Conservation (phyloP, 2,329 filamentous ascomycete genomes). For the Ceratocystis harringtonii region DNA sequence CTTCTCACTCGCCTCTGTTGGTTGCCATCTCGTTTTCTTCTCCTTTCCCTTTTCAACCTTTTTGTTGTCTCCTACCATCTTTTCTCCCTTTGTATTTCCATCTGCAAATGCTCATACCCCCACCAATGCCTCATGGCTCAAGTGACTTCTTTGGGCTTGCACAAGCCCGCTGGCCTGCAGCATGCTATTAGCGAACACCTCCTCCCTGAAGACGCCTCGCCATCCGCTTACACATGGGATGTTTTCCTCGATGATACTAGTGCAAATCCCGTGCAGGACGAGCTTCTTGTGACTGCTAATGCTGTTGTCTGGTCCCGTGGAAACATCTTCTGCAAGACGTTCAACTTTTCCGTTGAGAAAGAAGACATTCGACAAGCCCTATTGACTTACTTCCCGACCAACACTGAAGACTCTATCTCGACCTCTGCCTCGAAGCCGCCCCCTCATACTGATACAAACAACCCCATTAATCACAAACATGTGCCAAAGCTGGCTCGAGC, state of each 20-base stretch:
- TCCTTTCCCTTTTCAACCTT: not conserved
- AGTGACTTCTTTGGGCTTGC: constrained; percentile 78
- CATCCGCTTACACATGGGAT: constrained; percentile 62
- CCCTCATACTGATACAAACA: not conserved
- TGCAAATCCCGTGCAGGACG: constrained; percentile 39
- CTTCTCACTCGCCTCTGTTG: not conserved
- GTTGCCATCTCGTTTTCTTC: not conserved
- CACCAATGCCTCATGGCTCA: constrained; percentile 54
- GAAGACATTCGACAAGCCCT: constrained; percentile 76
- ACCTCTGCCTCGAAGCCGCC: not conserved
- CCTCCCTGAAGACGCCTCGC: constrained; percentile 50
- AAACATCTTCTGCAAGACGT: constrained; percentile 68
- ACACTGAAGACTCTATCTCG: not conserved
- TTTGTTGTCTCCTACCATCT: not conserved
- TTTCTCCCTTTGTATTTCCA: too few relatives aligned
- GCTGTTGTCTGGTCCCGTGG: constrained; percentile 84
- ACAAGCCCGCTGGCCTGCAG: constrained; percentile 69
- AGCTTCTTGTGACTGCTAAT: constrained; percentile 59
- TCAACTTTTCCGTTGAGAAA: constrained; percentile 73
- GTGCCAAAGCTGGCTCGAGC: constrained; percentile 34
- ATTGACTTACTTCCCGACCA: constrained; percentile 58
- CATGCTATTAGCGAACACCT: constrained; percentile 73
- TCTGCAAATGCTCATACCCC: not conserved
- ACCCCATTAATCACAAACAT: constrained; percentile 10
- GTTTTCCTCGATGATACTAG: constrained; percentile 28